Conservation (phyloP, 2,329 filamentous ascomycete genomes). For the Cytospora schulzeri region DNA sequence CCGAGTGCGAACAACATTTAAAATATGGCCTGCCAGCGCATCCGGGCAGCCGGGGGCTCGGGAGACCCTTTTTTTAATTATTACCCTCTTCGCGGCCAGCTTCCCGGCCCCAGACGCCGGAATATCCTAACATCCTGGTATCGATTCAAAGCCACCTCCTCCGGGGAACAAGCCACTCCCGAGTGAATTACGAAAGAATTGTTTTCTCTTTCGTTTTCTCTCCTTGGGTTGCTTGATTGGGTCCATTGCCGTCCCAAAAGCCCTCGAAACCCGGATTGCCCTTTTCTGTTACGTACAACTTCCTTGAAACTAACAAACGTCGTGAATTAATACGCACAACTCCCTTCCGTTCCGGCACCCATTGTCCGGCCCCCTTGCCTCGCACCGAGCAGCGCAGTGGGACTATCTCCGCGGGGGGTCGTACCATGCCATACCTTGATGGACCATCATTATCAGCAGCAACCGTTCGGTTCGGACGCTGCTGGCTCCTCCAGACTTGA, state of each 20-base stretch:
- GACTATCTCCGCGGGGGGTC: conserved; percentile 22
- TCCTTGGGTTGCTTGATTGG: conserved; percentile 1
- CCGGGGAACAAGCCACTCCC: background rate
- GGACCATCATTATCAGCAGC: background rate
- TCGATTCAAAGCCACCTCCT: background rate
- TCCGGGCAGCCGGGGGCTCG: background rate
- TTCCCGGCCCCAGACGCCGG: background rate
- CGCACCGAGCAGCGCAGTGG: background rate
- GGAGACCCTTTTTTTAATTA: background rate
- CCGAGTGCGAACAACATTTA: background rate
- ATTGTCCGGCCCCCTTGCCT: background rate
- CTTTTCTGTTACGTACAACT: conserved; percentile 27
- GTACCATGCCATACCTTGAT: background rate
- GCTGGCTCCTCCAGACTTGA: background rate
- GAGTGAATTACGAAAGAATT: background rate
- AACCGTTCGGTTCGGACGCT: background rate
- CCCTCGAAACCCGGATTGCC: background rate
- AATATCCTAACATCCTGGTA: background rate
- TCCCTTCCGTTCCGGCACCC: background rate
- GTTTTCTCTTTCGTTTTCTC: background rate
- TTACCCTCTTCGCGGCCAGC: background rate
- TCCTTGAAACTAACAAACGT: conserved; percentile 2
- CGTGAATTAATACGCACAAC: conserved; percentile 1
- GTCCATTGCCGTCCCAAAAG: conserved; percentile 3
- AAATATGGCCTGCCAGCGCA: background rate